These are phyloP conservation scores for Yarrowia sp. DNA, from an alignment of 805 yeast species.

Conservation along the genomic window DNA sequence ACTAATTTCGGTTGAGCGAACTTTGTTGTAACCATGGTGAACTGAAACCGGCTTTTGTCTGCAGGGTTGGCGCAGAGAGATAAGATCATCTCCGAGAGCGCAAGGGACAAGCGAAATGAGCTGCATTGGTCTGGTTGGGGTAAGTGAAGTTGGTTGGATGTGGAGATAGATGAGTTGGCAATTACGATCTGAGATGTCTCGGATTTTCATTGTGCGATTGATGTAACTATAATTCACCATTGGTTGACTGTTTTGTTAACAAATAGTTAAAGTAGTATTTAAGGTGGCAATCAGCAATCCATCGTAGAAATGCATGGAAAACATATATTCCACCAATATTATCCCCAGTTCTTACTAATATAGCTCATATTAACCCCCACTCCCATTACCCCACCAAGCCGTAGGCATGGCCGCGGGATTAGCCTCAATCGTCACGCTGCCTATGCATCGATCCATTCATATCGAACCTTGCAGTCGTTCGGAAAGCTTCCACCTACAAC, in stretches of 20 bases:
- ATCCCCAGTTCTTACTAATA: too few species aligned
- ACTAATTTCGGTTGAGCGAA: not conserved
- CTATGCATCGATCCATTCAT: not conserved
- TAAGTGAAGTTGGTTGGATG: too few species aligned
- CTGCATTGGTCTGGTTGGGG: too few species aligned
- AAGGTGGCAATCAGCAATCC: too few species aligned
- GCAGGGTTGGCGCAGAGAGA: not conserved
- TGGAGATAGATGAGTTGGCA: too few species aligned
- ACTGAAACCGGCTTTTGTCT: not conserved
- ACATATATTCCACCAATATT: too few species aligned
- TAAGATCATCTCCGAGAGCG: not conserved
- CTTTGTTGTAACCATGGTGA: not conserved
- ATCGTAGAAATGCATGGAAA: too few species aligned
- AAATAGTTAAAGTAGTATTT: too few species aligned
- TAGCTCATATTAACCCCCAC: too few species aligned
- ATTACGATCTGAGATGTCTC: not conserved
- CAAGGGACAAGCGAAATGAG: not conserved
- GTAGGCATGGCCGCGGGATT: not conserved
- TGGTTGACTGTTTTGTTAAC: too few species aligned
- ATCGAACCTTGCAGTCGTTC: slow-evolving; percentile 5
- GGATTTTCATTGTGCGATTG: too few species aligned
- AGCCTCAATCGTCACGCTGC: not conserved
- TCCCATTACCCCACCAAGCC: not conserved
- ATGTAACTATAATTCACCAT: too few species aligned
- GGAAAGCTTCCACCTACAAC: not conserved